Conservation (phyloP, 306 rosid genomes). For the Geum urbanum region DNA sequence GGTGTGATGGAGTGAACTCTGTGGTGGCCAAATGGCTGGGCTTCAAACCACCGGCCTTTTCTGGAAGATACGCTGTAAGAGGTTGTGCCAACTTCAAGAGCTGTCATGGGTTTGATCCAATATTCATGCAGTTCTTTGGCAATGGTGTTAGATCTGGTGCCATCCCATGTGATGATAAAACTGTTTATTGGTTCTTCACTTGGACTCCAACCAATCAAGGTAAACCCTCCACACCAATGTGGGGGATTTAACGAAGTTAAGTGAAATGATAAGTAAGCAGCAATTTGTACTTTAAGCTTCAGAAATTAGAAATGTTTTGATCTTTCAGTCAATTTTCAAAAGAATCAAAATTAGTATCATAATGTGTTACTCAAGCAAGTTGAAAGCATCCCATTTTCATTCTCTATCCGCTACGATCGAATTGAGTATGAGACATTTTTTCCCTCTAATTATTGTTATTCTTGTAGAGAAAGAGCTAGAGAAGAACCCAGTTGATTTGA, state of each 20-base stretch:
- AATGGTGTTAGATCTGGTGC: conserved; percentile 29
- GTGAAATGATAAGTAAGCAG: no score
- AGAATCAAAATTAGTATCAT: no score
- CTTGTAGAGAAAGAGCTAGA: conserved; percentile 40
- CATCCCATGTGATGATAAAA: conserved; percentile 24
- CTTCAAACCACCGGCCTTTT: neutral
- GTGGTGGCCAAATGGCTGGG: no score
- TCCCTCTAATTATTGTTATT: no score
- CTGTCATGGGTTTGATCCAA: conserved; percentile 23
- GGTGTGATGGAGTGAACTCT: no score
- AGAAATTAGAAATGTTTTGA: no score
- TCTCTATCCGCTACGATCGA: no score
- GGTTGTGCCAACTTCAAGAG: neutral
- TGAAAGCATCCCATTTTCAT: no score
- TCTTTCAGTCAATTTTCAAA: no score
- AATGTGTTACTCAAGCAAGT: no score
- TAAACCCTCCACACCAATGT: neutral
- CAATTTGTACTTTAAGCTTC: no score
- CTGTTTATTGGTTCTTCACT: conserved; percentile 26
- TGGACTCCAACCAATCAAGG: conserved; percentile 25
- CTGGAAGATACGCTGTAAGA: conserved; percentile 30
- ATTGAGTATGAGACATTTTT: no score
- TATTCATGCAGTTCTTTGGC: conserved; percentile 21
- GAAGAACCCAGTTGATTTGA: conserved; percentile 35
- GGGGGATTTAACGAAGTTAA: neutral